phyloP scores from a whole-genome alignment of 1,284 basidiomycete species.

The Marasmius sp. region DNA sequence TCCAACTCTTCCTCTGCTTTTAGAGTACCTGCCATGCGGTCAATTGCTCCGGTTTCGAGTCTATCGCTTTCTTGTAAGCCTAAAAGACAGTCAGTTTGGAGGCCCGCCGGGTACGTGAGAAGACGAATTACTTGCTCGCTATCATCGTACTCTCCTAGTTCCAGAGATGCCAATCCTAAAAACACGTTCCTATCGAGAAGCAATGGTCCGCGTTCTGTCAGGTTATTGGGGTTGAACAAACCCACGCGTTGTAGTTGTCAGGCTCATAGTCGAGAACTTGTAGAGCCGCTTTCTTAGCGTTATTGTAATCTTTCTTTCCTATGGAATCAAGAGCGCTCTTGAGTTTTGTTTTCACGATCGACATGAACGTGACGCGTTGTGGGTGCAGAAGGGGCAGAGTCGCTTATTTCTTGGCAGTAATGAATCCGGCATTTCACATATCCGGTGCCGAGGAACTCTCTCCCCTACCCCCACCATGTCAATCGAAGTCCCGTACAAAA shows the following conservation, averaged over 20 bases:
- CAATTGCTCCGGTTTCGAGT: slow-evolving; percentile 60
- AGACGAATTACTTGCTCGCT: slow-evolving; percentile 77
- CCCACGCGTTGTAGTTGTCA: slow-evolving; percentile 81
- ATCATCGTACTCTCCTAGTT: slow-evolving; percentile 66
- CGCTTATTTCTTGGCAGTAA: neutral
- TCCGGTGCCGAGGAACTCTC: neutral
- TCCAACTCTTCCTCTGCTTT: neutral
- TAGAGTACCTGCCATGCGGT: slow-evolving; percentile 76
- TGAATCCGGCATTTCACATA: neutral
- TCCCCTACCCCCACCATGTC: slow-evolving; percentile 7
- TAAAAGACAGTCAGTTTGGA: slow-evolving; percentile 28
- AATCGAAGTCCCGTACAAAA: slow-evolving; percentile 24
- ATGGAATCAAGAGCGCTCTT: slow-evolving; percentile 82
- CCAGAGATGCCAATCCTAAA: slow-evolving; percentile 73
- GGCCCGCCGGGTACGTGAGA: neutral
- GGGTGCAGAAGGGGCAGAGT: neutral
- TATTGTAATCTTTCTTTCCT: slow-evolving; percentile 70
- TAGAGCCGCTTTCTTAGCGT: slow-evolving; percentile 66
- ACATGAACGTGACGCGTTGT: slow-evolving; percentile 10
- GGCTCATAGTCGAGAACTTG: slow-evolving; percentile 73
- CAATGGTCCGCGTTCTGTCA: neutral
- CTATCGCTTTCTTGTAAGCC: slow-evolving; percentile 76
- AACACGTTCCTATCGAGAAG: slow-evolving; percentile 69
- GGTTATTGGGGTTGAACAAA: neutral
- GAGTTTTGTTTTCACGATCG: slow-evolving; percentile 68